Conservation (phyloP, 108 stramenopile species). For the Schizochytrium sp. region DNA sequence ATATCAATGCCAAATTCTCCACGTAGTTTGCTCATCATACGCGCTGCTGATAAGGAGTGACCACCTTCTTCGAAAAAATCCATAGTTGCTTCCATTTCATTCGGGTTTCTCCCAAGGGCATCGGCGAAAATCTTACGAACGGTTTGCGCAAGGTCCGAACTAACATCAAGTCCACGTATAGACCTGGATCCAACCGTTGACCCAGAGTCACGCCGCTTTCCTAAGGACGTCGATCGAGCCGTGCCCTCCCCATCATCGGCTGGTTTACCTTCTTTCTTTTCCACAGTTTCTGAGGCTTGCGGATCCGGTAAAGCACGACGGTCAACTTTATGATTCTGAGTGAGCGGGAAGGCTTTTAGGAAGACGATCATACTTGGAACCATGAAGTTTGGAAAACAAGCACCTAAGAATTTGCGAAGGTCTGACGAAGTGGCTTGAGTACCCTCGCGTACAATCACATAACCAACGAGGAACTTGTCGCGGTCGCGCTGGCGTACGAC, state of each 20-base stretch:
- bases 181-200: not conserved
- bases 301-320: not conserved
- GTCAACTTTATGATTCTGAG: constrained; percentile 45
- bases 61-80: constrained; percentile 52
- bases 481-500: not conserved
- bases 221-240: not conserved
- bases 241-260: not conserved
- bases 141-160: not conserved
- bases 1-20: not conserved
- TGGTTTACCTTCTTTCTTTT: not conserved
- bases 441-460: not conserved
- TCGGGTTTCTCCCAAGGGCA: not conserved
- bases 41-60: not conserved
- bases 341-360: constrained; percentile 13
- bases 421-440: not conserved
- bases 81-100: constrained; percentile 10
- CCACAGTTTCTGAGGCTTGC: not conserved
- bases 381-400: constrained; percentile 29
- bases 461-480: constrained; percentile 52
- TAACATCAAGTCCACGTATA: not conserved
- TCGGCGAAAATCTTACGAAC: constrained; percentile 33
- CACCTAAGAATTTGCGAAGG: constrained; percentile 1
- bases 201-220: not conserved
- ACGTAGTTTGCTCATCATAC: not conserved
- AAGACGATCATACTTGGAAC: not conserved